These are phyloP conservation scores for Thymus quinquecostatus DNA, from an alignment of 257 asterid genomes.

Conservation along the genomic window DNA sequence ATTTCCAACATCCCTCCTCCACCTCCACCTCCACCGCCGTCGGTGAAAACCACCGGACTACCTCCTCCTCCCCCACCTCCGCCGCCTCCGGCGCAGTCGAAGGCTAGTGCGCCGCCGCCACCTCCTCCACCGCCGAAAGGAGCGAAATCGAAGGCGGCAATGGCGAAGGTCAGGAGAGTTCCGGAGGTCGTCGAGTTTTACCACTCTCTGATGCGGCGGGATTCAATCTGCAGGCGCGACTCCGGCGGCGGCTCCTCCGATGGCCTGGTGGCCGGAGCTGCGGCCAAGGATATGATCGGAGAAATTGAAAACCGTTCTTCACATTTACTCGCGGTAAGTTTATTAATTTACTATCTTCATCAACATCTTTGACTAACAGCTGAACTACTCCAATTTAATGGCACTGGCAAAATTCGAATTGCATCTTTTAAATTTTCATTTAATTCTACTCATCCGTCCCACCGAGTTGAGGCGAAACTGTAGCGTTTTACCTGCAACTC, in stretches of 20 bases:
- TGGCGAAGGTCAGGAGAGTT: constrained; percentile 71
- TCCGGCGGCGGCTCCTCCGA: constrained; percentile 53
- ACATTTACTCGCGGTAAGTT: constrained; percentile 89
- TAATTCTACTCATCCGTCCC: too few species aligned
- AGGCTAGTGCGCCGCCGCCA: constrained; percentile 45
- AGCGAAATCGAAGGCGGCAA: constrained; percentile 35
- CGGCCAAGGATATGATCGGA: constrained; percentile 95
- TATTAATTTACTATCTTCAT: neutral
- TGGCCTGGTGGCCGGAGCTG: constrained; percentile 47
- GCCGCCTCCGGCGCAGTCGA: constrained; percentile 36
- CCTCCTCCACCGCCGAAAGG: constrained; percentile 70
- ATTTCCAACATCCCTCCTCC: constrained; percentile 62
- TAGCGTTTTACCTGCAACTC: too few species aligned
- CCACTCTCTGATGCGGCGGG: constrained; percentile 93
- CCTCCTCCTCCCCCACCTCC: constrained; percentile 67
- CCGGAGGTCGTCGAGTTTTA: constrained; percentile 97
- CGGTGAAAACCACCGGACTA: constrained; percentile 27
- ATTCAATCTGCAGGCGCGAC: constrained; percentile 68
- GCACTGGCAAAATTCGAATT: too few species aligned
- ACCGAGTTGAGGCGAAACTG: too few species aligned
- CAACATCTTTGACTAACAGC: neutral
- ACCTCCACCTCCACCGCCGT: constrained; percentile 42
- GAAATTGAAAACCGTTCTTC: constrained; percentile 98
- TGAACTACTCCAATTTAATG: neutral
- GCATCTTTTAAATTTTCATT: too few species aligned